phyloP scores from a whole-genome alignment of 164 flowering plant species.

The Annona squamosa region DNA sequence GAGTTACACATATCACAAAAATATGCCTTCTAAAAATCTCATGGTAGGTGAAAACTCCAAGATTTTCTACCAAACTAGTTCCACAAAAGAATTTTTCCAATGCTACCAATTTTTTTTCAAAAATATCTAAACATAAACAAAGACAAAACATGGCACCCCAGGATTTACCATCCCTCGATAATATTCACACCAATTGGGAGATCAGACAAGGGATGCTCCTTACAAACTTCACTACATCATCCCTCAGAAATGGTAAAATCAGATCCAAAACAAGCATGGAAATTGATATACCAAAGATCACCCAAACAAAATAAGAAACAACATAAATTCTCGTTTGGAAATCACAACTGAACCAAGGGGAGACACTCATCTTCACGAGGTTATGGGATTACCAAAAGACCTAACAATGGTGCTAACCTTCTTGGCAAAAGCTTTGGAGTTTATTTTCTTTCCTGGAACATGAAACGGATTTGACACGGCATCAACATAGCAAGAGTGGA shows the following conservation, averaged over 20 bases:
- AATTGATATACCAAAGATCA: background rate
- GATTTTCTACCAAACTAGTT: no score
- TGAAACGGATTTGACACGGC: slow-evolving; percentile 98
- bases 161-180: no score
- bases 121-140: no score
- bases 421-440: slow-evolving; percentile 74
- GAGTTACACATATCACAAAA: no score
- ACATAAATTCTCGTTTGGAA: background rate
- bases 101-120: no score
- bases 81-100: no score
- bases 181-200: background rate
- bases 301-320: background rate
- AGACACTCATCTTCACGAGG: background rate
- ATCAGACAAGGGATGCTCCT: background rate
- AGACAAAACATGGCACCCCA: no score
- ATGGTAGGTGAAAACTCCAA: no score
- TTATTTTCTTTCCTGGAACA: slow-evolving; percentile 92
- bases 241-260: no score
- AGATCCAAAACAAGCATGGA: background rate
- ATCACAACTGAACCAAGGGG: background rate
- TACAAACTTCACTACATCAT: background rate
- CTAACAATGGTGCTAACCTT: slow-evolving; percentile 79
- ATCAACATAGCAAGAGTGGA: slow-evolving; percentile 92
- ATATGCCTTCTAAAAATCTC: no score
- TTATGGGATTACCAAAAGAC: slow-evolving; percentile 53